These are phyloP conservation scores for Penicillium pulvis DNA, from an alignment of 495 filamentous ascomycete species.

Conservation along the genomic window DNA sequence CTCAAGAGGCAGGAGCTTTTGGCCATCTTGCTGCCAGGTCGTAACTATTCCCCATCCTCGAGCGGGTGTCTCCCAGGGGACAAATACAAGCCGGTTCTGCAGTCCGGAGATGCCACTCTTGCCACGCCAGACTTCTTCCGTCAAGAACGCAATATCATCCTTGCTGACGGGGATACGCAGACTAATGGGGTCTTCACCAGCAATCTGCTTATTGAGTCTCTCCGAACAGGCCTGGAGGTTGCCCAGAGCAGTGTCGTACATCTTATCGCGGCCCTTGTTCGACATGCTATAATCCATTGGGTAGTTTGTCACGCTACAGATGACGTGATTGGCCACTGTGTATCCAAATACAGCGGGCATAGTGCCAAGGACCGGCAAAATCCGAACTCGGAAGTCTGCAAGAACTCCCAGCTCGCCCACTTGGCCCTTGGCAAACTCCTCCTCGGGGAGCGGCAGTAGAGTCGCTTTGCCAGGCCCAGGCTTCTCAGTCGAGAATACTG, in stretches of 20 bases:
- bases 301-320: slow-evolving; percentile 82
- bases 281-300: slow-evolving; percentile 77
- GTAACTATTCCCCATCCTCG: slow-evolving; percentile 48
- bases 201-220: slow-evolving; percentile 59
- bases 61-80: slow-evolving; percentile 70
- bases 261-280: slow-evolving; percentile 80
- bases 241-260: slow-evolving; percentile 80
- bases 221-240: slow-evolving; percentile 76
- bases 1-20: slow-evolving; percentile 65
- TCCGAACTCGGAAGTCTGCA: slow-evolving; percentile 90
- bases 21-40: slow-evolving; percentile 56
- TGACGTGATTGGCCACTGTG: slow-evolving; percentile 85
- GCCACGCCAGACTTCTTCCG: slow-evolving; percentile 87
- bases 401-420: slow-evolving; percentile 85
- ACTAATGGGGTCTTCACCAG: slow-evolving; percentile 64
- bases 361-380: slow-evolving; percentile 90
- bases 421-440: slow-evolving; percentile 84
- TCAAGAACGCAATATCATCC: slow-evolving; percentile 79
- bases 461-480: slow-evolving; percentile 89
- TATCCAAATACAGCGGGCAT: slow-evolving; percentile 98
- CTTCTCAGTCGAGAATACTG: slow-evolving; percentile 92
- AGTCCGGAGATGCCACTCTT: slow-evolving; percentile 82
- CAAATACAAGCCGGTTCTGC: slow-evolving; percentile 71
- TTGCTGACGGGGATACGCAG: slow-evolving; percentile 75
- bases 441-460: slow-evolving; percentile 81